Percentiles rank a stretch among this genome's conserved stretches.
Conservation (phyloP, 768 basidiomycete genomes). For the Lactarius psammicola region DNA sequence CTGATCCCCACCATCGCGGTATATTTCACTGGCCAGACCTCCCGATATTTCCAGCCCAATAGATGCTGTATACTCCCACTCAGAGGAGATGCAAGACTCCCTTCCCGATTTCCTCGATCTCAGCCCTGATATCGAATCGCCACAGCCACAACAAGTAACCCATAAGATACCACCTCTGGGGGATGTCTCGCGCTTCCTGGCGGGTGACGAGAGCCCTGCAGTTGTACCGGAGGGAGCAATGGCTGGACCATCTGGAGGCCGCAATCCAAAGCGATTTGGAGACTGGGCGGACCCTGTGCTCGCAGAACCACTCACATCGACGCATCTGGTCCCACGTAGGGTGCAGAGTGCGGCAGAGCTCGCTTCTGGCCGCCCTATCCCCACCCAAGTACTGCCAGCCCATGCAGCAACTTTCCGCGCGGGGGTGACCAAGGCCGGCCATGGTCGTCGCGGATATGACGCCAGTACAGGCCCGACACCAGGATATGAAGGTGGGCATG, state of each 20-base stretch:
- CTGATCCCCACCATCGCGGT: not conserved
- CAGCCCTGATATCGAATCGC: constrained; percentile 4
- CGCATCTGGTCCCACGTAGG: constrained; percentile 14
- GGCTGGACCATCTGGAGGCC: not conserved
- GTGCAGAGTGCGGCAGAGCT: constrained; percentile 21
- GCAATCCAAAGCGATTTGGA: not conserved
- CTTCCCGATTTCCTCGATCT: constrained; percentile 29
- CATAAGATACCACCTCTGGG: not conserved
- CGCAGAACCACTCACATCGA: not conserved
- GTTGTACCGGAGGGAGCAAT: constrained; percentile 7
- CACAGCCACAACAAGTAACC: not conserved
- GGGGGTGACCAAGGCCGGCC: not conserved
- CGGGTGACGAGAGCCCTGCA: not conserved
- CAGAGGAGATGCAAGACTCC: constrained; percentile 19
- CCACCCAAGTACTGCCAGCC: not conserved
- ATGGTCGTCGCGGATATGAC: not conserved
- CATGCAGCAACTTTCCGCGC: not conserved
- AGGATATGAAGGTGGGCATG: not conserved
- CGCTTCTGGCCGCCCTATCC: not conserved
- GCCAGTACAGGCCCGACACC: not conserved
- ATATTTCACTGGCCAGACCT: not conserved
- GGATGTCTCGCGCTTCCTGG: not conserved
- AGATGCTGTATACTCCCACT: not conserved
- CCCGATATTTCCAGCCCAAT: not conserved
- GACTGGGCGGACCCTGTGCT: constrained; percentile 6